Base-by-base conservation (phyloP, 441 rosid genomes). In the Metrosideros polymorpha region DNA sequence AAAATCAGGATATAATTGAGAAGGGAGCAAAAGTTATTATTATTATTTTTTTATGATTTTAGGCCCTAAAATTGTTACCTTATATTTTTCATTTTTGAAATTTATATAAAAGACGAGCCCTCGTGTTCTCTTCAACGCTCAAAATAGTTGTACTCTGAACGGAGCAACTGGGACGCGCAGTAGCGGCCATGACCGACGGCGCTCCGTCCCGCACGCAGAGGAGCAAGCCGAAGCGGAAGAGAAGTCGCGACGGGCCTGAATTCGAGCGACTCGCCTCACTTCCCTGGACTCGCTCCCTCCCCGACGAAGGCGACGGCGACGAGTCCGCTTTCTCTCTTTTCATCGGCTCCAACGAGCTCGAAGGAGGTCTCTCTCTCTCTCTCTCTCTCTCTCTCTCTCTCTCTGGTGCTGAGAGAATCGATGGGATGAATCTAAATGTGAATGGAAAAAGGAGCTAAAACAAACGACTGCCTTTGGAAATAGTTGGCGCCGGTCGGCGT, bases 311-410 rank as follows among this genome's bases (percentile, higher is more conserved):
- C 24, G 83, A 32, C 14, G 47, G 50, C 76, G 45, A 92, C 75
- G 89, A 89, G 50, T 91, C 90, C 86, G 87, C 91, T 25, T 92
- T 95, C 89, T 89, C 97, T 66, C 92, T 91, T 77, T 91, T 95
- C 83, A 85, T 84, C 27, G 96, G 99, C 39, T 92, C 94, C 63
- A 92, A 91, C 84, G 94, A 95, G 88, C 96, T 94, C 82, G 98
- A 94, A 85, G 99, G 99, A 94, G 99, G 99, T 97, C 19, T 22
- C 25, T 55, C 54, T 55, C 45, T 12, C 52, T 82, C 52, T 32
- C 51, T 86, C 50, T 27, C 54, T 61, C 50, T 50, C 27, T 45
- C 50, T 6, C 9, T 77, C 7, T 15, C 14, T 55, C 29, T 57
- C 50, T 52, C 22, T 1, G 27, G 43, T 63, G 42, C 51, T 9